Evolutionary conservation across 352 stramenopile species (phyloP).

Genomic region (Blastocystis hominis): DNA sequence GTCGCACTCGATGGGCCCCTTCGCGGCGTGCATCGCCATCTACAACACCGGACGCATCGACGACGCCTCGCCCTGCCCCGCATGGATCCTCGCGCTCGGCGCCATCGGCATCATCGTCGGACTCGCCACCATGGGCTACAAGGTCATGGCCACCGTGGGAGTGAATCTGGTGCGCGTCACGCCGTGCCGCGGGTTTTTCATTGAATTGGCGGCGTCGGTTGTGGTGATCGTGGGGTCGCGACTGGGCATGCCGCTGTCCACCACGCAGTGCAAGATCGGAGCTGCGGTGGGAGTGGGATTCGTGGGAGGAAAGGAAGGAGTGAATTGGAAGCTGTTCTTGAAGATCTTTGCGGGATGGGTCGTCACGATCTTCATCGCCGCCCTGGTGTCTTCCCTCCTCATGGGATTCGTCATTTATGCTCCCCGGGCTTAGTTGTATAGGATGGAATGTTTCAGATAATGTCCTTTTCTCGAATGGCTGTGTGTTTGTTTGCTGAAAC

Average conservation of each 20-base stretch:
- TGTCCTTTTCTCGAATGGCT: neutral
- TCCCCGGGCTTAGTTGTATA: neutral
- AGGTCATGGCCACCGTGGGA: conserved; percentile 58
- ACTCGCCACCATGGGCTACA: conserved; percentile 58
- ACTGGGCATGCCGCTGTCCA: conserved; percentile 54
- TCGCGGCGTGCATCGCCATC: conserved; percentile 67
- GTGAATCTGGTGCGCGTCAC: conserved; percentile 59
- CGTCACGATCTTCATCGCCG: conserved; percentile 60
- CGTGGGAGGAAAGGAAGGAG: conserved; percentile 48
- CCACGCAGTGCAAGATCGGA: conserved; percentile 65
- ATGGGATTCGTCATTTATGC: conserved; percentile 33
- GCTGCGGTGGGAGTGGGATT: conserved; percentile 65
- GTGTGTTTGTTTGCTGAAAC: neutral
- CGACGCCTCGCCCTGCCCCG: conserved; percentile 55
- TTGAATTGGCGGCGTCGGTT: conserved; percentile 49
- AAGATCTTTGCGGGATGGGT: conserved; percentile 61
- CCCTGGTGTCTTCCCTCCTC: conserved; percentile 53
- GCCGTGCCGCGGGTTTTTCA: conserved; percentile 55
- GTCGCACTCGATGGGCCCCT: conserved; percentile 69
- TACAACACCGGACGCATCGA: conserved; percentile 62
- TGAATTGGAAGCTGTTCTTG: conserved; percentile 60
- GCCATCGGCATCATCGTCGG: conserved; percentile 58
- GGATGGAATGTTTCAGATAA: no score
- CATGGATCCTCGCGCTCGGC: conserved; percentile 64
- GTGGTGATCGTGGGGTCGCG: conserved; percentile 38